Conservation (phyloP, 2,329 filamentous ascomycete genomes). For the Mollisia scopiformis region DNA sequence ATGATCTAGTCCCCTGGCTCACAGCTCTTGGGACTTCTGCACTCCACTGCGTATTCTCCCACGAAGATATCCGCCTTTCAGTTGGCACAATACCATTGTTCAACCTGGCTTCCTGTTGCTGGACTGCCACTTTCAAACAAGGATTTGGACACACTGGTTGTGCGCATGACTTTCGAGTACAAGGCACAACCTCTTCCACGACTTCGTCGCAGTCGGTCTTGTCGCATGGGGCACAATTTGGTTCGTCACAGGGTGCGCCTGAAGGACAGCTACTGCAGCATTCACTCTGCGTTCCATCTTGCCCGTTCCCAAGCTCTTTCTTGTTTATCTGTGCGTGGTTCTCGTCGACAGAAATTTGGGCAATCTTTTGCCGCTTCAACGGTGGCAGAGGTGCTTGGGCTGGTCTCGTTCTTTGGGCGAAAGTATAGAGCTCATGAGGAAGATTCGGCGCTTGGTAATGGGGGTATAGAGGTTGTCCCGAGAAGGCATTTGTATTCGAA, state of each 20-base stretch:
- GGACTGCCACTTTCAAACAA: slow-evolving; percentile 20
- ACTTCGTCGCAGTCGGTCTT: slow-evolving; percentile 15
- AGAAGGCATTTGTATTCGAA: neutral
- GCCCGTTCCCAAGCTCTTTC: neutral
- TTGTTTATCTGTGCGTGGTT: neutral
- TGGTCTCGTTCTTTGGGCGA: neutral
- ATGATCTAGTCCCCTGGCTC: neutral
- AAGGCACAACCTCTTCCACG: slow-evolving; percentile 23
- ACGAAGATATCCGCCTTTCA: slow-evolving; percentile 7
- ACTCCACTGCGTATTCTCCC: slow-evolving; percentile 9
- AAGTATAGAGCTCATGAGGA: neutral
- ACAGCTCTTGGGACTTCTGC: slow-evolving; percentile 2
- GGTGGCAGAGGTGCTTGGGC: neutral
- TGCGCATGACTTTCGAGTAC: slow-evolving; percentile 23
- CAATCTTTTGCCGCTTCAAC: neutral
- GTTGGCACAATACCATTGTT: slow-evolving; percentile 1
- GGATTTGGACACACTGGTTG: slow-evolving; percentile 25
- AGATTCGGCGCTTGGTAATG: neutral
- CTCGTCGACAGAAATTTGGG: neutral
- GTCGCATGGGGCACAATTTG: slow-evolving; percentile 28
- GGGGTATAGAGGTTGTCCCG: neutral
- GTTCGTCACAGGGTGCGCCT: slow-evolving; percentile 26
- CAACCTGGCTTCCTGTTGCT: slow-evolving; percentile 12
- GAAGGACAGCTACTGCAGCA: slow-evolving; percentile 35
- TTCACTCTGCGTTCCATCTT: slow-evolving; percentile 17